Conservation (phyloP, 78 protist species). For the Dictyostelium purpureum region DNA sequence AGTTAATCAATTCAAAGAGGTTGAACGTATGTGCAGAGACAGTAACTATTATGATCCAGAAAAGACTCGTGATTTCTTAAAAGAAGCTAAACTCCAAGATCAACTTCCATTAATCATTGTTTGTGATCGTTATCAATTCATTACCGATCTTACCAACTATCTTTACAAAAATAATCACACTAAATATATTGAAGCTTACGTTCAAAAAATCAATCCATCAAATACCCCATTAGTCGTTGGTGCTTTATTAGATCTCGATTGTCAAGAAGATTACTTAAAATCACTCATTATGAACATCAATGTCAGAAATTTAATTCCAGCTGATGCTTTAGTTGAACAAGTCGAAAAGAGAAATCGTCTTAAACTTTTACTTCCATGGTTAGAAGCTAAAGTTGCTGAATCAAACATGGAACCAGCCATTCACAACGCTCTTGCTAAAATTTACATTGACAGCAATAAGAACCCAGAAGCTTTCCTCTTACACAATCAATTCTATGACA, state of each 20-base stretch:
- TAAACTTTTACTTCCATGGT: conserved; percentile 96
- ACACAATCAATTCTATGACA: conserved; percentile 93
- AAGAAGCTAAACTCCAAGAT: conserved; percentile 95
- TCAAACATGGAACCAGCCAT: conserved; percentile 93
- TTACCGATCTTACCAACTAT: conserved; percentile 97
- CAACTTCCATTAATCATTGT: conserved; percentile 98
- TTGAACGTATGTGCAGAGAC: conserved; percentile 98
- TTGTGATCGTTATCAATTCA: conserved; percentile 97
- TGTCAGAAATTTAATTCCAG: conserved; percentile 93
- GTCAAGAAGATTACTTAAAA: conserved; percentile 95
- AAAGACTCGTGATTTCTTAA: conserved; percentile 95
- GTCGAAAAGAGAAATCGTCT: conserved; percentile 98
- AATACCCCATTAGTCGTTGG: conserved; percentile 98
- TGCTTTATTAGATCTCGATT: conserved; percentile 96
- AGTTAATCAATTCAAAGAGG: conserved; percentile 94
- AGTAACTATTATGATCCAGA: conserved; percentile 94
- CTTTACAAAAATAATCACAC: conserved; percentile 90
- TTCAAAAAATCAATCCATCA: conserved; percentile 93
- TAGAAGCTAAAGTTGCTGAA: conserved; percentile 95
- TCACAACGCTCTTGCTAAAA: conserved; percentile 99
- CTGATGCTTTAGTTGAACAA: conserved; percentile 95
- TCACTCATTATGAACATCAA: conserved; percentile 84
- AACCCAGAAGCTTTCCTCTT: conserved; percentile 96
- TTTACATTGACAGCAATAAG: conserved; percentile 96
- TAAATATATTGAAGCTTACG: conserved; percentile 97